These are phyloP conservation scores for Thraustotheca clavata DNA, from an alignment of 352 stramenopile species.

Conservation along the genomic window DNA sequence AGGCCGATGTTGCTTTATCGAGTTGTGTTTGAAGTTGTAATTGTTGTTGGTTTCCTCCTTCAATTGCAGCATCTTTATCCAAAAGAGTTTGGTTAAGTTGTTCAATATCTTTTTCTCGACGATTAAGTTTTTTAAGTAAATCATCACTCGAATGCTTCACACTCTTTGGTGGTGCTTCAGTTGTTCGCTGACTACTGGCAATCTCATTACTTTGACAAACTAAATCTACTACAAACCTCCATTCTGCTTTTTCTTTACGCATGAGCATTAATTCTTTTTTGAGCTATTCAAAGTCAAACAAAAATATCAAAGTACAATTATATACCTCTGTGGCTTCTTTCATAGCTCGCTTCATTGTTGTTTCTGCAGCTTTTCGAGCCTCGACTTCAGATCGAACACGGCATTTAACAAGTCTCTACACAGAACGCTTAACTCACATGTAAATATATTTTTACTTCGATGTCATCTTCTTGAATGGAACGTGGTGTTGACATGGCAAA, in stretches of 20 bases:
- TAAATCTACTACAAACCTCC: slow-evolving; percentile 25
- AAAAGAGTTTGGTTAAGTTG: slow-evolving; percentile 25
- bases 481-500: slow-evolving; percentile 14
- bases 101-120: slow-evolving; percentile 13
- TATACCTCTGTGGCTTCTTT: slow-evolving; percentile 44
- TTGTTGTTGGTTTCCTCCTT: background rate
- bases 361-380: slow-evolving; percentile 55
- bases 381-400: slow-evolving; percentile 64
- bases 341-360: slow-evolving; percentile 64
- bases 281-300: slow-evolving; percentile 20
- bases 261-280: slow-evolving; percentile 71
- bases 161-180: slow-evolving; percentile 16
- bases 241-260: slow-evolving; percentile 63
- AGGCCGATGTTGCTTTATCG: background rate
- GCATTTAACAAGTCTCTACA: slow-evolving; percentile 64
- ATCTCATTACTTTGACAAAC: slow-evolving; percentile 17
- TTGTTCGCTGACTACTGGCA: background rate
- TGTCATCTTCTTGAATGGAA: slow-evolving; percentile 1
- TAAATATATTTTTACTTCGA: background rate
- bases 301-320: background rate
- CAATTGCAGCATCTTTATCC: slow-evolving; percentile 21
- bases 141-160: slow-evolving; percentile 28
- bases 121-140: slow-evolving; percentile 27
- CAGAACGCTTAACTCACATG: background rate
- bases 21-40: background rate